A percentile compares a stretch with the other conserved stretches of the same genome.
These are phyloP conservation scores for Lachancea cidri DNA, from an alignment of 805 yeast genomes.

Conservation along the genomic window DNA sequence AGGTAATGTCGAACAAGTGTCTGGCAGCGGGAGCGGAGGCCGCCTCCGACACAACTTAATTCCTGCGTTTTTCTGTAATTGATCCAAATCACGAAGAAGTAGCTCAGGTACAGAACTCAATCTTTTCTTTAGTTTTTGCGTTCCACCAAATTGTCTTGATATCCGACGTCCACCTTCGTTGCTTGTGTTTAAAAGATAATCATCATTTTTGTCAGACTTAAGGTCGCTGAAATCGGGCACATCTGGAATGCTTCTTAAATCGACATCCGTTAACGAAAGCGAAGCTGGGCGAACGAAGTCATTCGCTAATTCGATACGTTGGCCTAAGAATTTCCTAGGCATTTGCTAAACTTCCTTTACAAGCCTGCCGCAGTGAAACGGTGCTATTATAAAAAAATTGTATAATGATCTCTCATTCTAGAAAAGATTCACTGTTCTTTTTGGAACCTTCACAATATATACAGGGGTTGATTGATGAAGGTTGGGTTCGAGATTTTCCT, in stretches of 20 bases:
- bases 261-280: slow-evolving; percentile 25
- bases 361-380: too few species aligned
- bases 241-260: slow-evolving; percentile 24
- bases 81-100: slow-evolving; percentile 22
- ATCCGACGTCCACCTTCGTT: slow-evolving; percentile 2
- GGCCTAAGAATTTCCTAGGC: slow-evolving; percentile 30
- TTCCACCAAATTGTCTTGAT: slow-evolving; percentile 18
- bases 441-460: too few species aligned
- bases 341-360: slow-evolving; percentile 15
- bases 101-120: slow-evolving; percentile 31
- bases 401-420: too few species aligned
- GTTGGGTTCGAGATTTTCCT: too few species aligned
- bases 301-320: slow-evolving; percentile 20
- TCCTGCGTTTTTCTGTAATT: slow-evolving; percentile 3
- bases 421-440: too few species aligned
- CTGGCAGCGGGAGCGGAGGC: neutral
- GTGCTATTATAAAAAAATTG: too few species aligned
- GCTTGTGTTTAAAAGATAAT: neutral
- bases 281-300: slow-evolving; percentile 32
- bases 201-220: neutral
- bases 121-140: slow-evolving; percentile 23
- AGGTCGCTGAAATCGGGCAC: neutral
- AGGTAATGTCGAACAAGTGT: neutral
- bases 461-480: too few species aligned
- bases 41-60: neutral